Evolutionary conservation across 495 filamentous ascomycete genomes (phyloP), one percentile per base, ranked within the genome.

Genomic region (Delitschia confertaspora): DNA sequence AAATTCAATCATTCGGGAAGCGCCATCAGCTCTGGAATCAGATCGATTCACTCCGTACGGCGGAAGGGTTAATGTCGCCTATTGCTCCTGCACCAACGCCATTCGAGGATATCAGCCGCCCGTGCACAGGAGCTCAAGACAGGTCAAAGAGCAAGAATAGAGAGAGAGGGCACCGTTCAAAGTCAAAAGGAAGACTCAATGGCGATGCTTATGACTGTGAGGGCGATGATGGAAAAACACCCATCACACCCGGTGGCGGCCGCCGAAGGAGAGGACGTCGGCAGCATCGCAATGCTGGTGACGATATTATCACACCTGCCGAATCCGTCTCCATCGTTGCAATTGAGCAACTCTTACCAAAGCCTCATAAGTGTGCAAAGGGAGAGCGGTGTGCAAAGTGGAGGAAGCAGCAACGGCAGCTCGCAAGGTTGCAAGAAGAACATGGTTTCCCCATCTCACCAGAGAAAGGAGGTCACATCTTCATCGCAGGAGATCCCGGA

Each of bases 1-100:
- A 82, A 16, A 93, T 98, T 46, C 65, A 72, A n/a, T 95, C 91
- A 0, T 95, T 95, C 63, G 91, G 91, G 11, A 86, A 89, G 51
- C 76, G 91, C 16, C 86, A 86, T 38, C 75, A 73, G 47, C 56
- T 98, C 0, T 94, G 93, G 88, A 76, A 77, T 50, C 80, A 83
- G 47, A 93, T 96, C 42, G 73, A 81, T 51, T 62, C 69, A 6
- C 73, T 94, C 9, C 72, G 80, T 30, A 74, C 76, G 13, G 52
- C 40, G 8, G 56, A 61, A 11, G 50, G 49, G 2, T 47, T 55
- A 34, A 29, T 56, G 42, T 79, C 71, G 47, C 71, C 73, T 8
- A 24, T 53, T 42, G 78, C 68, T 47, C 70, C 73, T 24, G 63
- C 45, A 11, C 53, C 57, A 6, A 68, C 65, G 9, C 64, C 62